Conservation (phyloP, 2,329 filamentous ascomycete genomes). For the Alternaria dauci region DNA sequence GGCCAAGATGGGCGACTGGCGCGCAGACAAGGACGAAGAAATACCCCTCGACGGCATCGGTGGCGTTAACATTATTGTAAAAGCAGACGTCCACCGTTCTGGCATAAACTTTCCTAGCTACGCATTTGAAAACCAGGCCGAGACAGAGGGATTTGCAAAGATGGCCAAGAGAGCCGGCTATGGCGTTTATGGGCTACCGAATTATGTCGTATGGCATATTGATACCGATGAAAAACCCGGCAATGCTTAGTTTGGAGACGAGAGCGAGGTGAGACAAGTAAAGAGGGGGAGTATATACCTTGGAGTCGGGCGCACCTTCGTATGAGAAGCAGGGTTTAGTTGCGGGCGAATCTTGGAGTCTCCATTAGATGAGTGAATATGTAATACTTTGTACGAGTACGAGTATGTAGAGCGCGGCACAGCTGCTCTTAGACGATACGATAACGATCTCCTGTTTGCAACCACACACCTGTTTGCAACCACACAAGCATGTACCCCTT, state of each 20-base stretch:
- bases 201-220: constrained; percentile 98
- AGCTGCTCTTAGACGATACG: constrained; percentile 2
- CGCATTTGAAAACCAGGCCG: constrained; percentile 97
- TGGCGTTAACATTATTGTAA: constrained; percentile 96
- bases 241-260: constrained; percentile 60
- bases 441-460: constrained; percentile 4
- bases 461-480: no score
- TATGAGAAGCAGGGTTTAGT: not conserved
- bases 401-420: not conserved
- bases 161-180: constrained; percentile 98
- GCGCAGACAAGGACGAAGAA: constrained; percentile 89
- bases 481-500: not conserved
- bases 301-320: constrained; percentile 15
- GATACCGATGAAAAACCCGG: constrained; percentile 95
- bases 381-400: constrained; percentile 1
- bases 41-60: constrained; percentile 94
- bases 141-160: constrained; percentile 97
- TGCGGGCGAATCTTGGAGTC: constrained; percentile 5
- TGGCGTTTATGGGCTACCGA: constrained; percentile 88
- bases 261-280: not conserved
- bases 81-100: constrained; percentile 95
- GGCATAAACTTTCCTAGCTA: constrained; percentile 98
- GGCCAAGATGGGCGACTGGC: constrained; percentile 90
- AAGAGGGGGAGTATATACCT: constrained; percentile 7
- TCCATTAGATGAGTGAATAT: not conserved